Percentiles rank a stretch among this genome's conserved stretches.
Evolutionary conservation across 352 stramenopile species (phyloP).

Genomic region (Albugo candida): DNA sequence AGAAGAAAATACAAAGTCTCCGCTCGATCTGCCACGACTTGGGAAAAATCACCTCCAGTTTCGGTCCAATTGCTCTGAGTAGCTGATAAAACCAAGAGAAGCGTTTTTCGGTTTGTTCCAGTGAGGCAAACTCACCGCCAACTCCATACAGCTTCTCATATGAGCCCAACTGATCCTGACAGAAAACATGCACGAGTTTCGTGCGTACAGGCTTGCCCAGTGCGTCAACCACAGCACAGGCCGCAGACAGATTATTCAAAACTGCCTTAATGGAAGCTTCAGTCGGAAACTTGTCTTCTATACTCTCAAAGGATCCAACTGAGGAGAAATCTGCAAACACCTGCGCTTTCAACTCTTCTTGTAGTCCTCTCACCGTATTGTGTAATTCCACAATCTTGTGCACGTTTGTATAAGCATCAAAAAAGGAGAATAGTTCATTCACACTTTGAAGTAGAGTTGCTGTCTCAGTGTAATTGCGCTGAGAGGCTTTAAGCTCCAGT

Average conservation of each 20-base stretch:
- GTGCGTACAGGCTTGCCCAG: slow-evolving; percentile 43
- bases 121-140: slow-evolving; percentile 23
- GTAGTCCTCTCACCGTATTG: slow-evolving; percentile 78
- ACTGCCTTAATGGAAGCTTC: slow-evolving; percentile 43
- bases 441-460: slow-evolving; percentile 93
- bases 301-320: slow-evolving; percentile 42
- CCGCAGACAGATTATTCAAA: slow-evolving; percentile 42
- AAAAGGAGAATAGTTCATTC: slow-evolving; percentile 90
- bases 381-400: slow-evolving; percentile 87
- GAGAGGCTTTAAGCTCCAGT: slow-evolving; percentile 52
- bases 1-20: slow-evolving; percentile 85
- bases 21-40: slow-evolving; percentile 90
- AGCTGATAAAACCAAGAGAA: slow-evolving; percentile 73
- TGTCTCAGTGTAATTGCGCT: slow-evolving; percentile 87
- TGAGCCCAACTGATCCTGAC: slow-evolving; percentile 30
- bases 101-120: slow-evolving; percentile 43
- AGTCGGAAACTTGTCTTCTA: slow-evolving; percentile 54
- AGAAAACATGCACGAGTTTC: slow-evolving; percentile 55
- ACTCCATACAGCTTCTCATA: slow-evolving; percentile 51
- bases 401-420: slow-evolving; percentile 87
- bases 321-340: slow-evolving; percentile 84
- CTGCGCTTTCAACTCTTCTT: slow-evolving; percentile 70
- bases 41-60: slow-evolving; percentile 90
- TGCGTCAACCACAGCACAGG: slow-evolving; percentile 44
- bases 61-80: slow-evolving; percentile 36